A percentile compares a stretch with the other conserved stretches of the same genome.
Evolutionary conservation across 73 alveolate genomes (phyloP).

Genomic region (Uronychia binucleata): DNA sequence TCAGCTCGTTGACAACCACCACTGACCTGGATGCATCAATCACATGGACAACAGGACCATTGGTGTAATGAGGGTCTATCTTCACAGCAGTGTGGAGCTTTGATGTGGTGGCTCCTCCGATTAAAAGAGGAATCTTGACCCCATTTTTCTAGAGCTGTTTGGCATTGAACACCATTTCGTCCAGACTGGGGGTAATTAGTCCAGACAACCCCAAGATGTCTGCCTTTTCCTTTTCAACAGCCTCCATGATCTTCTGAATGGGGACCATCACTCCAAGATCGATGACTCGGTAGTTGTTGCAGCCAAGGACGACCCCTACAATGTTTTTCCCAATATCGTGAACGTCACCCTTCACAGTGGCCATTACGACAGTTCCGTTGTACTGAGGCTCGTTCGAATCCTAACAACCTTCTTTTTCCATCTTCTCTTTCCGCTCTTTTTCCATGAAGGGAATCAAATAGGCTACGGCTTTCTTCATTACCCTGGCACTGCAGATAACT

Average conservation of each 20-base stretch:
- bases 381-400: constrained; percentile 31
- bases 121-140: constrained; percentile 68
- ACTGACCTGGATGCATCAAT: constrained; percentile 88
- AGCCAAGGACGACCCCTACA: constrained; percentile 84
- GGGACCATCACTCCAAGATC: constrained; percentile 89
- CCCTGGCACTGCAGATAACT: constrained; percentile 89
- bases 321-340: constrained; percentile 93
- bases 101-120: constrained; percentile 93
- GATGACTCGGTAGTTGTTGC: constrained; percentile 75
- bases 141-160: constrained; percentile 57
- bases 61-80: constrained; percentile 72
- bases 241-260: constrained; percentile 63
- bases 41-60: constrained; percentile 68
- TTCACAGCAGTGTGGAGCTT: constrained; percentile 90
- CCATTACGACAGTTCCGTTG: constrained; percentile 61
- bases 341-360: constrained; percentile 94
- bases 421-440: constrained; percentile 44
- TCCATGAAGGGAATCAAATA: constrained; percentile 86
- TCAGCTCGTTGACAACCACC: constrained; percentile 69
- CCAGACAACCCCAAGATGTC: constrained; percentile 86
- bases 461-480: constrained; percentile 90
- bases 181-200: constrained; percentile 87
- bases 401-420: constrained; percentile 29
- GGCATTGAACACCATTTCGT: constrained; percentile 84
- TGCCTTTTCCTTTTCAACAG: constrained; percentile 54